Conservation (phyloP, 2,329 filamentous ascomycete genomes). For the Aspergillus ustus region DNA sequence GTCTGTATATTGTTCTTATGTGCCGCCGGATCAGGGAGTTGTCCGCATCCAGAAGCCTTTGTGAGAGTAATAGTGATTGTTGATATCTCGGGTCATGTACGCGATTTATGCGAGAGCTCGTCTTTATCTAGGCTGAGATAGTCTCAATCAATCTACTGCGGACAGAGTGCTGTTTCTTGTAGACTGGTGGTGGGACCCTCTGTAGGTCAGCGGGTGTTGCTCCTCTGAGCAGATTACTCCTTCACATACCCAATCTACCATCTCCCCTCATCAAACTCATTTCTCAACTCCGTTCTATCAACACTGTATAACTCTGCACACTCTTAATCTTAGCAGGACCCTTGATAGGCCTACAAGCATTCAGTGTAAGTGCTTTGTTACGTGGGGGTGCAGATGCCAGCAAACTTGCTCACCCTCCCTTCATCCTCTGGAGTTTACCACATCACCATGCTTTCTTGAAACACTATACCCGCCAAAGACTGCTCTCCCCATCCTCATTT, state of each 20-base stretch:
- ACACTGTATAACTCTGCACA: background rate
- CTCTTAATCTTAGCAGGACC: background rate
- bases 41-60: constrained; percentile 5
- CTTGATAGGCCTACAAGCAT: background rate
- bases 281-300: background rate
- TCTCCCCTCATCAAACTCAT: background rate
- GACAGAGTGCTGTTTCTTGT: background rate
- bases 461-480: background rate
- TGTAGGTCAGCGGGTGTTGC: background rate
- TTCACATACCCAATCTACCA: background rate
- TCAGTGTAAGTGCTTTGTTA: background rate
- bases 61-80: constrained; percentile 20
- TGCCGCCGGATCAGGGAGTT: background rate
- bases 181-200: background rate
- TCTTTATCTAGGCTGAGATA: constrained; percentile 24
- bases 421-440: background rate
- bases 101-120: constrained; percentile 14
- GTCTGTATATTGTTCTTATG: constrained; percentile 11
- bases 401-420: background rate
- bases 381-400: background rate
- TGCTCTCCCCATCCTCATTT: background rate
- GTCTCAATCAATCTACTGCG: constrained; percentile 26
- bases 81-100: constrained; percentile 20
- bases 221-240: background rate
- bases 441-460: background rate